Conservation (phyloP, 75 land plant genomes). For the Pinus tabuliformis region DNA sequence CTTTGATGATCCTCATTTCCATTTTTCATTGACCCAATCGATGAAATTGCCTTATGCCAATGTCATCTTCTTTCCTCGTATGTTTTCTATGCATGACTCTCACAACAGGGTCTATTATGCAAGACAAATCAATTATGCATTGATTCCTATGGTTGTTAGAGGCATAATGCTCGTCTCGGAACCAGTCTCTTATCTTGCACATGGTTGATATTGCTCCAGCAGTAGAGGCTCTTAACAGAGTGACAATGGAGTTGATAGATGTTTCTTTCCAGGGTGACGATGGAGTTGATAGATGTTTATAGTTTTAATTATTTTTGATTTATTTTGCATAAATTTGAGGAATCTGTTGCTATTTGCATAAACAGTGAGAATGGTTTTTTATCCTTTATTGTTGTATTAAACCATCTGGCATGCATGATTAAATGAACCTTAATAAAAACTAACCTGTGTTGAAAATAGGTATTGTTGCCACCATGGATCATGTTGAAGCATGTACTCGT, state of each 20-base stretch:
- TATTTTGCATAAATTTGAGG: background rate
- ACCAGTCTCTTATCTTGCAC: slow-evolving; percentile 92
- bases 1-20: background rate
- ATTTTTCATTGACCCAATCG: background rate
- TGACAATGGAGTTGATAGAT: slow-evolving; percentile 96
- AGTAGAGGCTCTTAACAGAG: slow-evolving; percentile 85
- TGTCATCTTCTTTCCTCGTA: background rate
- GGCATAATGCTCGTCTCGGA: slow-evolving; percentile 84
- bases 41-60: background rate
- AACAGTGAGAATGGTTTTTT: background rate
- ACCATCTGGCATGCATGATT: background rate
- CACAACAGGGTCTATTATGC: slow-evolving; percentile 13
- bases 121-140: slow-evolving; percentile 99
- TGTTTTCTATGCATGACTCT: background rate
- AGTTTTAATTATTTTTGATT: slow-evolving; percentile 8
- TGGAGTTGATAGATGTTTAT: slow-evolving; percentile 88
- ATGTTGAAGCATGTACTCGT: slow-evolving; percentile 85
- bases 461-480: slow-evolving; percentile 96
- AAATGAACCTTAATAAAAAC: background rate
- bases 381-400: background rate
- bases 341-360: background rate
- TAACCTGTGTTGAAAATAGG: slow-evolving; percentile 31
- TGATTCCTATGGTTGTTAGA: slow-evolving; percentile 95
- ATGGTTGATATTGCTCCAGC: slow-evolving; percentile 94
- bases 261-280: slow-evolving; percentile 97